A percentile compares a stretch with the other conserved stretches of the same genome.
Conservation (phyloP, 164 flowering plant genomes). For the Kalanchoe fedtschenkoi region DNA sequence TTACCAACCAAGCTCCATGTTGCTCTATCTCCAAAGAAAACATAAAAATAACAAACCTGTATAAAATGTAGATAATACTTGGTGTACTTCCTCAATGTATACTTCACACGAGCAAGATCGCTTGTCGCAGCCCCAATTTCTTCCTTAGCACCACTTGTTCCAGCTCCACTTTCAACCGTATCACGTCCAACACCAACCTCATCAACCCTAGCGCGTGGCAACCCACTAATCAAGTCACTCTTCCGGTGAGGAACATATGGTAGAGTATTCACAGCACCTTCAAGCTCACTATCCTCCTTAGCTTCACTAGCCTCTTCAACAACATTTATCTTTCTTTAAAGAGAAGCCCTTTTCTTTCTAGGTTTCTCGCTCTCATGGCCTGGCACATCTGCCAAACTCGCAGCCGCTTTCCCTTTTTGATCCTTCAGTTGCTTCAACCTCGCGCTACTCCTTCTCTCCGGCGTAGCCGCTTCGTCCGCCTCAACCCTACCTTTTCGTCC, state of each 20-base stretch:
- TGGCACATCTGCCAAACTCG: neutral
- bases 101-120: slow-evolving; percentile 30
- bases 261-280: neutral
- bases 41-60: too few relatives aligned
- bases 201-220: neutral
- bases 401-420: neutral
- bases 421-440: neutral
- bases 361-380: neutral
- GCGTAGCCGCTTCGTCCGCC: neutral
- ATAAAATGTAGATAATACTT: slow-evolving; percentile 41
- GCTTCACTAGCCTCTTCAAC: too few relatives aligned
- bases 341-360: neutral
- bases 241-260: neutral
- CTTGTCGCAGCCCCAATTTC: slow-evolving; percentile 20
- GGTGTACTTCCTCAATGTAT: slow-evolving; percentile 45
- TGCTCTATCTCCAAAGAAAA: too few relatives aligned
- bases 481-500: neutral
- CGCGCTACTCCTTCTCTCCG: slow-evolving; percentile 1
- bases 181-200: neutral
- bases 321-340: neutral
- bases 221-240: neutral
- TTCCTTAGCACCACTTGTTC: neutral
- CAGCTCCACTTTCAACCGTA: neutral
- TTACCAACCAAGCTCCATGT: too few relatives aligned
- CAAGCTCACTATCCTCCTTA: neutral